phyloP scores from a whole-genome alignment of 495 filamentous ascomycete genomes.

The Lasiosphaeriaceae sp. region DNA sequence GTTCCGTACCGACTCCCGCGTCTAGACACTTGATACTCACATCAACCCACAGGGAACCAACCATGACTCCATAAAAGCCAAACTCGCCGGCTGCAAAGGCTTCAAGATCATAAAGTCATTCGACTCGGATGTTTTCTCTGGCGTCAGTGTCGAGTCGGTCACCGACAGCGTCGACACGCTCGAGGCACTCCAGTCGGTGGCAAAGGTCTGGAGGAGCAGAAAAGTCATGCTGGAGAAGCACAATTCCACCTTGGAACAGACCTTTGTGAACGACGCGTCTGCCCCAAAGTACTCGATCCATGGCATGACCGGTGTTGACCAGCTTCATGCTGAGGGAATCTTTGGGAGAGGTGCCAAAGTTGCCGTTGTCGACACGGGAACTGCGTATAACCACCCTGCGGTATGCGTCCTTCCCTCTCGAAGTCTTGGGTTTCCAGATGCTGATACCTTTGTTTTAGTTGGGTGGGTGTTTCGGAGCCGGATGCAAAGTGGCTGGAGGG shows the following conservation, averaged over 20 bases:
- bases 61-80: background rate
- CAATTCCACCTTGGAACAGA: background rate
- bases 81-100: constrained; percentile 1
- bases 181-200: constrained; percentile 9
- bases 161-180: constrained; percentile 9
- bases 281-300: constrained; percentile 12
- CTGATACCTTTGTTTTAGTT: too few species aligned
- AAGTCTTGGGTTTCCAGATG: too few species aligned
- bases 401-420: too few species aligned
- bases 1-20: too few species aligned
- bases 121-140: constrained; percentile 16
- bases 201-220: constrained; percentile 12
- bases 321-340: constrained; percentile 15
- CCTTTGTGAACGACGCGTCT: constrained; percentile 5
- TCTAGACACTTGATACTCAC: too few species aligned
- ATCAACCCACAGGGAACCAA: too few species aligned
- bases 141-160: constrained; percentile 15
- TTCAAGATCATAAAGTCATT: constrained; percentile 21
- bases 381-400: constrained; percentile 22
- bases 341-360: constrained; percentile 19
- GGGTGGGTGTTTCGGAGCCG: too few species aligned
- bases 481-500: constrained; percentile 17
- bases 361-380: constrained; percentile 33
- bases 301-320: constrained; percentile 14
- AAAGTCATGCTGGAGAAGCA: constrained; percentile 8